Percentiles rank a stretch among this genome's conserved stretches.
These are phyloP conservation scores for Ambrosiella cleistominuta DNA, from an alignment of 2,329 filamentous ascomycete genomes.

Conservation along the genomic window DNA sequence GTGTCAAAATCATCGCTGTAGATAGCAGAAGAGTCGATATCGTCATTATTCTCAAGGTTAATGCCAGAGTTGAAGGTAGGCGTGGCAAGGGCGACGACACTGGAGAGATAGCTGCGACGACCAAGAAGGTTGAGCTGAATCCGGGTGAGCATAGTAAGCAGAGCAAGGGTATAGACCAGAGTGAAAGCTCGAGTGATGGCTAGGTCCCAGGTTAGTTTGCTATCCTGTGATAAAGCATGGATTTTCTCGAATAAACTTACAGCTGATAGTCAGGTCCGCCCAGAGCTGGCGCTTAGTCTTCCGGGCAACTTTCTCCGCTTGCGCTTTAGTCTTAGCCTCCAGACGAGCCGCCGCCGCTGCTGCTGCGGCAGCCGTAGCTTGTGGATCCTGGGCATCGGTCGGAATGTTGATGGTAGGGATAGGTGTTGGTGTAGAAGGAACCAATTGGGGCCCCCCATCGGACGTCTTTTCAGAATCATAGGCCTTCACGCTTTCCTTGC, in stretches of 20 bases:
- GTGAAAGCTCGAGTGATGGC: slow-evolving; percentile 85
- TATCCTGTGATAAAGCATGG: background rate
- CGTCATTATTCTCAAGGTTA: slow-evolving; percentile 81
- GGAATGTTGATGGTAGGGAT: slow-evolving; percentile 2
- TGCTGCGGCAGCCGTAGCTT: background rate
- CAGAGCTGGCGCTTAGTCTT: slow-evolving; percentile 87
- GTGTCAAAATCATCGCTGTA: slow-evolving; percentile 93
- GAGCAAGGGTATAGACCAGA: slow-evolving; percentile 73
- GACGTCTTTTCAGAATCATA: background rate
- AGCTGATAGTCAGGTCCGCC: slow-evolving; percentile 93
- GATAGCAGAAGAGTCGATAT: slow-evolving; percentile 63
- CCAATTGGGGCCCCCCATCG: background rate
- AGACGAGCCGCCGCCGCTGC: slow-evolving; percentile 6
- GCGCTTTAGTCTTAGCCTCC: slow-evolving; percentile 8
- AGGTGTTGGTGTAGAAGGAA: background rate
- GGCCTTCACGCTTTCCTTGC: background rate
- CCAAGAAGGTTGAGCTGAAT: slow-evolving; percentile 95
- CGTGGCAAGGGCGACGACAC: slow-evolving; percentile 77
- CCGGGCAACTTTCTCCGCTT: slow-evolving; percentile 23
- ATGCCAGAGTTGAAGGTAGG: slow-evolving; percentile 60
- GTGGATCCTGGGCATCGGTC: background rate
- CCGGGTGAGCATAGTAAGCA: slow-evolving; percentile 80
- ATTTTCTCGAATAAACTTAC: slow-evolving; percentile 31
- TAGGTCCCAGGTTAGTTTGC: slow-evolving; percentile 20
- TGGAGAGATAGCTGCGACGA: slow-evolving; percentile 85